These are phyloP conservation scores for Solanum etuberosum DNA, from an alignment of 257 asterid genomes.

Conservation along the genomic window DNA sequence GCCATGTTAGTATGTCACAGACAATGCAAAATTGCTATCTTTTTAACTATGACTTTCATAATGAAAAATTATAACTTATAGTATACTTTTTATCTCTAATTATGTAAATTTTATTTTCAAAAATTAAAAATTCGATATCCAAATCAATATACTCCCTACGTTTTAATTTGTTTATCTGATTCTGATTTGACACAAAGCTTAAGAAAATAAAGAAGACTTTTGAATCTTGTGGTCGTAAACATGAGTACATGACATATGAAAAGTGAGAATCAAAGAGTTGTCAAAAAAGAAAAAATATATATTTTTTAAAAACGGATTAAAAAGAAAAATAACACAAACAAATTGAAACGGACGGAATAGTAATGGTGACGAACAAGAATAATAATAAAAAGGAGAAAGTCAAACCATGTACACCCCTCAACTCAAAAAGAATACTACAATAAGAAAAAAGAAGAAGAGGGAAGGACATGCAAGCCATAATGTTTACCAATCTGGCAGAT, in stretches of 20 bases:
- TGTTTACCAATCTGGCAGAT: slow-evolving; percentile 3
- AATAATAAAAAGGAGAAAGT: neutral
- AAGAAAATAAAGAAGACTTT: neutral
- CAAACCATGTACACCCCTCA: neutral
- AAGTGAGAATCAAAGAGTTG: too few relatives aligned
- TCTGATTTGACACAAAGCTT: neutral
- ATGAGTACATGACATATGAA: neutral
- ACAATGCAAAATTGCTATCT: too few relatives aligned
- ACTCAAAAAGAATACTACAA: neutral
- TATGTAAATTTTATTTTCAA: neutral
- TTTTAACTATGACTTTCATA: neutral
- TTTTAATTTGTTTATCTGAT: neutral
- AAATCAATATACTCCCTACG: neutral
- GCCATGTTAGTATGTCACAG: neutral
- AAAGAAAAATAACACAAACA: neutral
- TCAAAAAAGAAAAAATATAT: neutral
- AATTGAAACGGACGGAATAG: neutral
- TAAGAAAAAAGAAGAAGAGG: neutral
- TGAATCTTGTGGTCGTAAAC: neutral
- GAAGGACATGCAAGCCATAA: neutral
- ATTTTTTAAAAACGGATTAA: too few relatives aligned
- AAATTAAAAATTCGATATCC: neutral
- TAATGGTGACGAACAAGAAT: neutral
- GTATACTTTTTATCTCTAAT: neutral
- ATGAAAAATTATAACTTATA: neutral